These are phyloP conservation scores for Colletotrichum siamense DNA, from an alignment of 2,329 filamentous ascomycete genomes.

Conservation along the genomic window DNA sequence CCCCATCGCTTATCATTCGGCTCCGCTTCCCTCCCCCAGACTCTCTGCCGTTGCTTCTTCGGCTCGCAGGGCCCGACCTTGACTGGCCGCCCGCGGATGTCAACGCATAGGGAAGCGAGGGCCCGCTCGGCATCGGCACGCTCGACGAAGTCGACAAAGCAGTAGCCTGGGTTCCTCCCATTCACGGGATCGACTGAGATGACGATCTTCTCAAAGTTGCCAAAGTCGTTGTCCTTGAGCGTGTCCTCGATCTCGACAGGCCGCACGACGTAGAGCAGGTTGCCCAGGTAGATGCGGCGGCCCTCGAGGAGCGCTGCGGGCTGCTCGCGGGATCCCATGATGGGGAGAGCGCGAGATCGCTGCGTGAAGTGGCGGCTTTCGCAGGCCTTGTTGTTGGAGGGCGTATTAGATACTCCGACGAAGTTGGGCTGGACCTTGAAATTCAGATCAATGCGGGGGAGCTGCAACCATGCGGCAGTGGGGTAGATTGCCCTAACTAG, in stretches of 20 bases:
- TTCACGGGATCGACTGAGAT: conserved; percentile 74
- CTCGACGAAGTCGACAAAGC: conserved; percentile 71
- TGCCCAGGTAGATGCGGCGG: conserved; percentile 66
- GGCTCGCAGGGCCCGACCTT: conserved; percentile 70
- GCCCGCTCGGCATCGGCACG: conserved; percentile 62
- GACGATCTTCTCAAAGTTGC: conserved; percentile 59
- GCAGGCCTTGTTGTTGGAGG: background rate
- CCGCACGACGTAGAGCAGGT: conserved; percentile 60
- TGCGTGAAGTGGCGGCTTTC: background rate
- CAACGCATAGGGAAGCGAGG: conserved; percentile 59
- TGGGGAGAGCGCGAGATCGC: background rate
- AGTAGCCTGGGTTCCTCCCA: conserved; percentile 74
- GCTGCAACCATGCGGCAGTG: background rate
- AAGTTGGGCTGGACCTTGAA: background rate
- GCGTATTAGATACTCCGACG: accelerated
- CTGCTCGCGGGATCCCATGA: background rate
- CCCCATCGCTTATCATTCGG: conserved; percentile 47
- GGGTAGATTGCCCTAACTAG: background rate
- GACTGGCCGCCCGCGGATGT: conserved; percentile 62
- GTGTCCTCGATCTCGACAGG: conserved; percentile 66
- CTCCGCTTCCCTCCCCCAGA: conserved; percentile 24
- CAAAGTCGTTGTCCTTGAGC: conserved; percentile 48
- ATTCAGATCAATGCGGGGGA: background rate
- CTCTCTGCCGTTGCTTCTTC: conserved; percentile 40
- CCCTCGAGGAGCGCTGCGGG: conserved; percentile 25